Percentiles rank a stretch among this genome's conserved stretches.
Conservation (phyloP, 2,329 filamentous ascomycete genomes). For the Bipolaris oryzae region DNA sequence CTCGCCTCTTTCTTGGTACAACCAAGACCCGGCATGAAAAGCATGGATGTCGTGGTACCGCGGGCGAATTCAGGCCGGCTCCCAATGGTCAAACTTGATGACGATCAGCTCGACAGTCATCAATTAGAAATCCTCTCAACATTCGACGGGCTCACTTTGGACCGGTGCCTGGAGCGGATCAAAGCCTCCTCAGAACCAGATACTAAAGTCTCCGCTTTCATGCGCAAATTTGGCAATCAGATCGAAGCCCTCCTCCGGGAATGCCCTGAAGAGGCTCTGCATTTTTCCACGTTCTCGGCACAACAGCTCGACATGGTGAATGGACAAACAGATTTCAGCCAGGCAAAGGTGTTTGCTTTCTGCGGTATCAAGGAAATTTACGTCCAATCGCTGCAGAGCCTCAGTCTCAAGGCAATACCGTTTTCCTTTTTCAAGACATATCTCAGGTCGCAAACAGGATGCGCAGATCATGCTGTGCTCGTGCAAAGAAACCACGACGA, state of each 20-base stretch:
- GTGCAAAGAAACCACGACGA: conserved; percentile 54
- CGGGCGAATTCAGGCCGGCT: conserved; percentile 49
- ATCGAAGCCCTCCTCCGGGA: conserved; percentile 47
- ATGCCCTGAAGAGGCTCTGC: conserved; percentile 50
- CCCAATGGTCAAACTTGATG: conserved; percentile 52
- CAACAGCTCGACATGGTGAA: conserved; percentile 46
- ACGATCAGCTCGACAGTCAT: conserved; percentile 33
- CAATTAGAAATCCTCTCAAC: conserved; percentile 31
- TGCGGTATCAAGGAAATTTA: conserved; percentile 53
- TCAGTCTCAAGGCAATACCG: conserved; percentile 46
- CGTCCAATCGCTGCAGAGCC: conserved; percentile 39
- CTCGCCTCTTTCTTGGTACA: conserved; percentile 50
- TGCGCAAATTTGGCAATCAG: conserved; percentile 37
- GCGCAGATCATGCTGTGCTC: conserved; percentile 54
- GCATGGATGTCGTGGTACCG: conserved; percentile 54
- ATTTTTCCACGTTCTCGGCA: conserved; percentile 52
- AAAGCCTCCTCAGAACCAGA: conserved; percentile 28
- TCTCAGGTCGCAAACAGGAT: conserved; percentile 52
- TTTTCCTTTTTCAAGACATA: conserved; percentile 54
- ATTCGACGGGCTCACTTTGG: conserved; percentile 36
- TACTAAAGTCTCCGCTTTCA: conserved; percentile 31
- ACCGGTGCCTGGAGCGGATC: conserved; percentile 43
- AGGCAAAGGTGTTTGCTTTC: conserved; percentile 53
- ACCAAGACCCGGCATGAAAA: conserved; percentile 47
- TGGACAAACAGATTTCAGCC: conserved; percentile 34